These are phyloP conservation scores for Leptomonas seymouri DNA, from an alignment of 208 protist genomes.

Conservation along the genomic window DNA sequence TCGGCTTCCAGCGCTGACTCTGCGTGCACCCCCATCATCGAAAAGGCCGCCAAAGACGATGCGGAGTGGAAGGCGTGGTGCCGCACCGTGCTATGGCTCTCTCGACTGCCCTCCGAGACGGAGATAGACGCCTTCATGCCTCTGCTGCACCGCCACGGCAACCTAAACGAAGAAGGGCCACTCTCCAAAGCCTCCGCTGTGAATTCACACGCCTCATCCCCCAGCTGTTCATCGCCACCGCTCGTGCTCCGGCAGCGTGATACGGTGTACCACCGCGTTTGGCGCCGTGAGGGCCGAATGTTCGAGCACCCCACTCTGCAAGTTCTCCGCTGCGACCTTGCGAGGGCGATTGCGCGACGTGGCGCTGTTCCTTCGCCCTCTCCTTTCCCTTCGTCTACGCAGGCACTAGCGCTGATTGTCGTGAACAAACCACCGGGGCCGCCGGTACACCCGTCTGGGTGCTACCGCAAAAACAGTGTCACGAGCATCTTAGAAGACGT, in stretches of 20 bases:
- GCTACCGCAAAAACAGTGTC: constrained; percentile 93
- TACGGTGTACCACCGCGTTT: constrained; percentile 82
- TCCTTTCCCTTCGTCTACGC: constrained; percentile 34
- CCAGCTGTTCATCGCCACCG: constrained; percentile 11
- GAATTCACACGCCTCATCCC: neutral
- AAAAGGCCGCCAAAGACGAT: neutral
- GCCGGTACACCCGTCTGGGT: constrained; percentile 90
- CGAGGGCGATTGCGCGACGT: neutral
- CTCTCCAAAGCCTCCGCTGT: too few species aligned
- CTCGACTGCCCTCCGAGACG: constrained; percentile 2
- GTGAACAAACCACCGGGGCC: constrained; percentile 73
- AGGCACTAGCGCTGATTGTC: constrained; percentile 53
- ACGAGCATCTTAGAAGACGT: constrained; percentile 89
- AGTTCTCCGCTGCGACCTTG: constrained; percentile 54
- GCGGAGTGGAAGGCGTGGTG: constrained; percentile 20
- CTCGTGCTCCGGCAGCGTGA: constrained; percentile 81
- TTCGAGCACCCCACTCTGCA: constrained; percentile 54
- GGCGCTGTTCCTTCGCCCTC: neutral
- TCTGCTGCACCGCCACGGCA: neutral
- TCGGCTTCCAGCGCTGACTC: neutral
- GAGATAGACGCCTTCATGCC: constrained; percentile 24
- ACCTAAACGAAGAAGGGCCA: neutral
- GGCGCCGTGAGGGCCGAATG: constrained; percentile 95
- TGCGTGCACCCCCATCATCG: neutral
- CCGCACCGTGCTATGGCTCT: constrained; percentile 29